Base-by-base conservation (phyloP, 139 green algal genomes). In the Volvox africanus region DNA sequence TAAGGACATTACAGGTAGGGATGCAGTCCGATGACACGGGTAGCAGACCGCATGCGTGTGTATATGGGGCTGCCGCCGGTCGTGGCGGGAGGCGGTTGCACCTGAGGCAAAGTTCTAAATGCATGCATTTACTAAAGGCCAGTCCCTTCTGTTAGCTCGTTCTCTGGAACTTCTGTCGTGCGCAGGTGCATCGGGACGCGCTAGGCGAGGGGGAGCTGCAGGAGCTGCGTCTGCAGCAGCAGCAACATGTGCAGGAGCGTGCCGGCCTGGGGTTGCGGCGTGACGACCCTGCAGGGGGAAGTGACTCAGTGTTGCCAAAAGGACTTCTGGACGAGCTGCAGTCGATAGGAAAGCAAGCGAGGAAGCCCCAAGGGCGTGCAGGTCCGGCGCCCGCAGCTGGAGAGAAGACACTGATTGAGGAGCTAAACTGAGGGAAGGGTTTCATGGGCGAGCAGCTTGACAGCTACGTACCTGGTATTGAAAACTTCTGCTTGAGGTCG, bases 361-460 rank as follows among this genome's bases (percentile, higher is more conserved):
- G 65, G 11, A 80, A 62, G 65, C 35, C 19, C 0, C 33, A 75
- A 61, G n/a, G 1, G 33, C 0, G 2, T 67, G 44, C 1, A 14
- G 36, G 1, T 24, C 24, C 37, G 37, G 85, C 3, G 0, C 35
- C 36, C 16, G n/a, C 30, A 0, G 85, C 5, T 6, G 84, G 28
- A 32, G 30, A 6, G 71, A 76, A 76, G 73, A 20, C 71, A 36
- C 86, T 90, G 50, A 90, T 90, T 37, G 50, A 90, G 73, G 86
- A 90, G 73, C 50, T 90, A 3, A 71, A 90, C 18, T 86, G 65
- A 73, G 5, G 24, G 21, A 30, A 28, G 11, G 16, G 44, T 55
- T 9, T 55, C 44, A 55, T 55, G 44, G 5, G 44, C 44, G 9
- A 14, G 9, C 44, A 9, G 44, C 9, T 14, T 55, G n/a, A n/a